Percentiles rank a stretch among this genome's conserved stretches.
These are phyloP conservation scores for Phytophthora sojae DNA, from an alignment of 352 stramenopile species.

Conservation along the genomic window DNA sequence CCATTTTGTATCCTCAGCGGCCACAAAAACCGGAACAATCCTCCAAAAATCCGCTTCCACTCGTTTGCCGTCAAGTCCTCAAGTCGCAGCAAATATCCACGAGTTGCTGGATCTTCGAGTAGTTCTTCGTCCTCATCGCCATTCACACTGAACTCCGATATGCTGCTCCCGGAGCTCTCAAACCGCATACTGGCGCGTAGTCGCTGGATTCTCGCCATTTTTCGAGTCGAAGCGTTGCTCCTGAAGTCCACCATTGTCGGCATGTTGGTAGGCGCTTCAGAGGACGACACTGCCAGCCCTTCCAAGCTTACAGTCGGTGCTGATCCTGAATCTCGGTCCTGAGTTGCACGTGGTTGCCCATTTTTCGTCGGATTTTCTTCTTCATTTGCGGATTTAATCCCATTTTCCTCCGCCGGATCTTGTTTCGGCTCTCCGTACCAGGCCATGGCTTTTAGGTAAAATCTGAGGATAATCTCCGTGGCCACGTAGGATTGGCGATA, in stretches of 20 bases:
- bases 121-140: conserved; percentile 36
- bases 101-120: conserved; percentile 43
- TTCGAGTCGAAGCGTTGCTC: conserved; percentile 45
- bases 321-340: conserved; percentile 1
- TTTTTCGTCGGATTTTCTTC: conserved; percentile 9
- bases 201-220: conserved; percentile 47
- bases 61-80: conserved; percentile 70
- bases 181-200: conserved; percentile 51
- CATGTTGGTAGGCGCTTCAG: conserved; percentile 19
- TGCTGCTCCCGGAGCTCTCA: conserved; percentile 51
- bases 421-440: conserved; percentile 71
- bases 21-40: conserved; percentile 70
- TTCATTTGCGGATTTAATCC: neutral
- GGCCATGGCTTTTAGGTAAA: conserved; percentile 78
- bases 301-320: conserved; percentile 3
- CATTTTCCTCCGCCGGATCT: conserved; percentile 7
- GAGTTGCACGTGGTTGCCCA: neutral
- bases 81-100: conserved; percentile 70
- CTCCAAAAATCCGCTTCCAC: conserved; percentile 79
- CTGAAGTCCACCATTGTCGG: conserved; percentile 38
- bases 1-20: conserved; percentile 7
- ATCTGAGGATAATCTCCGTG: conserved; percentile 77
- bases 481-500: conserved; percentile 69
- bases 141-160: conserved; percentile 46
- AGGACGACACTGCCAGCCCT: conserved; percentile 13